Evolutionary conservation across 1,284 basidiomycete genomes (phyloP).

Genomic region (Lignosus rhinocerotis): DNA sequence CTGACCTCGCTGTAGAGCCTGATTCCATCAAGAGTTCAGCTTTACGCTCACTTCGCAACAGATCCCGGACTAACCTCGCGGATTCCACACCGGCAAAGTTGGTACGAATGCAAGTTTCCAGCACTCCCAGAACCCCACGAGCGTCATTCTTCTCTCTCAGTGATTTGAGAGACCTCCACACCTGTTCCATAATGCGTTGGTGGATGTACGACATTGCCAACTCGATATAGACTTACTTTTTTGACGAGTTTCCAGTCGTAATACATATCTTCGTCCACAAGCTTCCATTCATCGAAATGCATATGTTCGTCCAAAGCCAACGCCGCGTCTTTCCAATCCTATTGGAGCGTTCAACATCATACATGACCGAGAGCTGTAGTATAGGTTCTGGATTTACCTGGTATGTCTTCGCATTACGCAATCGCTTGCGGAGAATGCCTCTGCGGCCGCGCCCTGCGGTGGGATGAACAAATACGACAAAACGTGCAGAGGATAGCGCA

Average conservation of each 20-base stretch:
- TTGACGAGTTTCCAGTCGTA: slow-evolving; percentile 87
- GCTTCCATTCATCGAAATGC: slow-evolving; percentile 88
- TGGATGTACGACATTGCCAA: neutral
- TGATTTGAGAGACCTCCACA: slow-evolving; percentile 62
- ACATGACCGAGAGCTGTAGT: neutral
- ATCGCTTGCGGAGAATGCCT: slow-evolving; percentile 70
- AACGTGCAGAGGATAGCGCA: slow-evolving; percentile 28
- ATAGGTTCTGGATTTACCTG: slow-evolving; percentile 35
- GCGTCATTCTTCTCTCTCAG: slow-evolving; percentile 76
- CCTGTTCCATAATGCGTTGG: slow-evolving; percentile 37
- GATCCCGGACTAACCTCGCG: slow-evolving; percentile 47
- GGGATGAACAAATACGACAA: slow-evolving; percentile 3
- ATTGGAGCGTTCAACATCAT: slow-evolving; percentile 1
- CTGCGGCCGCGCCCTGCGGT: slow-evolving; percentile 80
- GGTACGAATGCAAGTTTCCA: slow-evolving; percentile 89
- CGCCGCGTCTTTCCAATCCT: slow-evolving; percentile 89
- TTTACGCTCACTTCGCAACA: slow-evolving; percentile 4
- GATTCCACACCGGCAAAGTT: slow-evolving; percentile 98
- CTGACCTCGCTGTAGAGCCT: slow-evolving; percentile 88
- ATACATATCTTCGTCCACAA: slow-evolving; percentile 80
- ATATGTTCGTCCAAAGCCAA: slow-evolving; percentile 79
- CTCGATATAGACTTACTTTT: slow-evolving; percentile 48
- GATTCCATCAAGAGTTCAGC: neutral
- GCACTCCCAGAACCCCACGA: slow-evolving; percentile 83
- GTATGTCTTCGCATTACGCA: slow-evolving; percentile 77